phyloP scores from a whole-genome alignment of 2,329 filamentous ascomycete genomes.

The Cladophialophora exuberans region DNA sequence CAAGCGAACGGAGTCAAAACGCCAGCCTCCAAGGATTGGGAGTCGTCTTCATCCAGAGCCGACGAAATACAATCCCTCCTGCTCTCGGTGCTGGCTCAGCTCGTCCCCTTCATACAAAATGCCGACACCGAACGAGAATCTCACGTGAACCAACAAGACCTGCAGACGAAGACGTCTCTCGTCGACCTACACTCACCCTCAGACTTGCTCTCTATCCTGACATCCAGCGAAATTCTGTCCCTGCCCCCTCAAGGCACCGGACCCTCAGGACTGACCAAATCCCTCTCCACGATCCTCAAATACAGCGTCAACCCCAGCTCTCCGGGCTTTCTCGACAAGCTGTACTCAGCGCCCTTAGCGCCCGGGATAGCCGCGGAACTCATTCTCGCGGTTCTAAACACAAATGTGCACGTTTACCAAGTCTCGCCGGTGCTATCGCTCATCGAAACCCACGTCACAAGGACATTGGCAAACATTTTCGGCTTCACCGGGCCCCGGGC shows the following conservation, averaged over 20 bases:
- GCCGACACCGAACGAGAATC: slow-evolving; percentile 42
- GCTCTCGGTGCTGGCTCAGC: slow-evolving; percentile 45
- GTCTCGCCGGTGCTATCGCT: slow-evolving; percentile 87
- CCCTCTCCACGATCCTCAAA: slow-evolving; percentile 70
- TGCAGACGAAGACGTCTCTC: slow-evolving; percentile 59
- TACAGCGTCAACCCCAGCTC: slow-evolving; percentile 99
- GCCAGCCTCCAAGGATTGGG: neutral
- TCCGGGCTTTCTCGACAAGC: slow-evolving; percentile 93
- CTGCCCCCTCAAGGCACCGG: slow-evolving; percentile 64
- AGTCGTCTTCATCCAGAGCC: slow-evolving; percentile 18
- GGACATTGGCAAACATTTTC: slow-evolving; percentile 73
- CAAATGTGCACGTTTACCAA: slow-evolving; percentile 92
- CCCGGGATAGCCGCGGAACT: slow-evolving; percentile 85
- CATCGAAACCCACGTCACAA: slow-evolving; percentile 82
- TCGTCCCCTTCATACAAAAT: slow-evolving; percentile 49
- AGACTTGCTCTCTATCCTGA: slow-evolving; percentile 59
- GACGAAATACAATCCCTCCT: slow-evolving; percentile 21
- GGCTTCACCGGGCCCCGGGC: slow-evolving; percentile 70
- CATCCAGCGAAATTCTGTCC: slow-evolving; percentile 35
- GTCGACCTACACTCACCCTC: slow-evolving; percentile 66
- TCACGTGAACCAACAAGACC: slow-evolving; percentile 47
- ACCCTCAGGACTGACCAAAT: slow-evolving; percentile 73
- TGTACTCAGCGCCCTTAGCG: slow-evolving; percentile 88
- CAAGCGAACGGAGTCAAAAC: neutral
- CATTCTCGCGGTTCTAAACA: slow-evolving; percentile 83